These are phyloP conservation scores for Pestalotiopsis sp. DNA, from an alignment of 2,329 filamentous ascomycete genomes.

Conservation along the genomic window DNA sequence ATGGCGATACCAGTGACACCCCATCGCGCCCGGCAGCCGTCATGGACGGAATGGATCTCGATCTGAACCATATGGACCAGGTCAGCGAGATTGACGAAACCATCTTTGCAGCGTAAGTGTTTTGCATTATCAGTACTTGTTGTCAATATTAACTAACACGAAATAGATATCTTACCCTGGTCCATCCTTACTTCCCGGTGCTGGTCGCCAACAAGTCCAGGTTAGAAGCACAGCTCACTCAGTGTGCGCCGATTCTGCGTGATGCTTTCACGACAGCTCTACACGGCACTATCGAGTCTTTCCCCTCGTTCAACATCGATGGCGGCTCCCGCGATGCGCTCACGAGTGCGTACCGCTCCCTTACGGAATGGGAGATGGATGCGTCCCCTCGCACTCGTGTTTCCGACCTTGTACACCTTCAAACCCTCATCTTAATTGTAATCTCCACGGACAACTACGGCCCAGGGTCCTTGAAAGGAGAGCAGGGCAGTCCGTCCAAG, in stretches of 20 bases:
- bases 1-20: conserved; percentile 28
- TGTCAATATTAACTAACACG: not conserved
- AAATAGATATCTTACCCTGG: conserved; percentile 61
- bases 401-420: conserved; percentile 62
- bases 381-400: conserved; percentile 38
- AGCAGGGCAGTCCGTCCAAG: conserved; percentile 49
- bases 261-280: conserved; percentile 69
- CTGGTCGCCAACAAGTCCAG: conserved; percentile 59
- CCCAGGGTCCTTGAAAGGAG: conserved; percentile 39
- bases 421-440: conserved; percentile 67
- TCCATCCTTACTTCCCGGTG: conserved; percentile 70
- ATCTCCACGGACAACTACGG: conserved; percentile 66
- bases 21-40: conserved; percentile 37
- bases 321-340: conserved; percentile 21
- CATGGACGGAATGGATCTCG: conserved; percentile 29
- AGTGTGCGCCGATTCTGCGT: conserved; percentile 58
- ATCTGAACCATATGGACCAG: conserved; percentile 34
- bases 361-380: conserved; percentile 55
- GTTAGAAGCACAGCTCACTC: conserved; percentile 58
- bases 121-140: not conserved
- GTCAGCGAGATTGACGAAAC: conserved; percentile 44
- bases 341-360: conserved; percentile 47
- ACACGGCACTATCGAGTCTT: conserved; percentile 59
- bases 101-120: conserved; percentile 47
- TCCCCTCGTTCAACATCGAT: conserved; percentile 42